Evolutionary conservation across 2,329 filamentous ascomycete genomes (phyloP).

Genomic region (Zymoseptoria passerinii): DNA sequence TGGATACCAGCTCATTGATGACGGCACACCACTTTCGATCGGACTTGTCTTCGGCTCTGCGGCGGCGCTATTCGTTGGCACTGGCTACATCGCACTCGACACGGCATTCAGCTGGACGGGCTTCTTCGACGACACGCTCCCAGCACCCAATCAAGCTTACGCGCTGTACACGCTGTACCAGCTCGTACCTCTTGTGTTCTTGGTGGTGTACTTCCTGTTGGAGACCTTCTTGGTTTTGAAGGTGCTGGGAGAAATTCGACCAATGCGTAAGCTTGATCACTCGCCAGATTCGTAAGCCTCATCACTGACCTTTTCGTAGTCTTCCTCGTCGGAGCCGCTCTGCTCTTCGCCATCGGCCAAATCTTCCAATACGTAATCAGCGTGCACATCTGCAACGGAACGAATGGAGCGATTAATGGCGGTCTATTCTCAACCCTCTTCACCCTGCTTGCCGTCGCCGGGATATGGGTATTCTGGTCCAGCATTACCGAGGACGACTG

Average conservation of each 20-base stretch:
- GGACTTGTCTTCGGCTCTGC: constrained; percentile 66
- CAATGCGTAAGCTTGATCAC: constrained; percentile 58
- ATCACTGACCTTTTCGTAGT: constrained; percentile 37
- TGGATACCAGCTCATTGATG: constrained; percentile 87
- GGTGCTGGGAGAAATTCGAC: constrained; percentile 77
- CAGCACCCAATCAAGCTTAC: constrained; percentile 56
- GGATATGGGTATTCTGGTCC: constrained; percentile 94
- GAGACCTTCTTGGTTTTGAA: constrained; percentile 76
- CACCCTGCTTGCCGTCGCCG: constrained; percentile 72
- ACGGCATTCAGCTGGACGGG: constrained; percentile 81
- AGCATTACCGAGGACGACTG: constrained; percentile 99
- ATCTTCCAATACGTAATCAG: constrained; percentile 95
- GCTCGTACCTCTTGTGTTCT: constrained; percentile 76
- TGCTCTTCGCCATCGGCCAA: constrained; percentile 86
- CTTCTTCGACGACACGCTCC: constrained; percentile 55
- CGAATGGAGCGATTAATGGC: constrained; percentile 80
- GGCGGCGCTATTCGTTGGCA: constrained; percentile 69
- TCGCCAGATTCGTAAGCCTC: background rate
- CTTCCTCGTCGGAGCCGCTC: constrained; percentile 63
- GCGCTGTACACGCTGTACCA: constrained; percentile 92
- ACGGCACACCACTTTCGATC: constrained; percentile 79
- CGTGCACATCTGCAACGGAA: constrained; percentile 78
- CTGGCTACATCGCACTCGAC: constrained; percentile 91
- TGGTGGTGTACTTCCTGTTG: constrained; percentile 78
- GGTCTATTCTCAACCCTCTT: constrained; percentile 89